phyloP scores from a whole-genome alignment of 139 green algal species.

The Micractinium sp. region DNA sequence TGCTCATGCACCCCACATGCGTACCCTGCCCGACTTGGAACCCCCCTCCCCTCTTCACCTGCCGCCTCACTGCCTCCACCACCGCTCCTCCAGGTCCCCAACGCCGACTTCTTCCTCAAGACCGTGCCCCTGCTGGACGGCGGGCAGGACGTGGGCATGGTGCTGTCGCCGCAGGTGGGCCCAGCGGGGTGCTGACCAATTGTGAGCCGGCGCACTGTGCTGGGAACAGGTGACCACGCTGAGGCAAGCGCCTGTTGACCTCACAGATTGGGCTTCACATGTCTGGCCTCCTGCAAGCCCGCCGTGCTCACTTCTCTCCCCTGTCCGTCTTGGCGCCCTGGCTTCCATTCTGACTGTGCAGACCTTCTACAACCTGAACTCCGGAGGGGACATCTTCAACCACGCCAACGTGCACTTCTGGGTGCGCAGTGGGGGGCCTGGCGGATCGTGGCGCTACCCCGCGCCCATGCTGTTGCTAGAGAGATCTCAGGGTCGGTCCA shows the following conservation, averaged over 20 bases:
- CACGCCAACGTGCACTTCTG: conserved; percentile 88
- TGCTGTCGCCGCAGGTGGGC: conserved; percentile 58
- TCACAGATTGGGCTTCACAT: not conserved
- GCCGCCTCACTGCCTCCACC: not conserved
- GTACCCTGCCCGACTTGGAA: too few species aligned
- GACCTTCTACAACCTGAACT: conserved; percentile 84
- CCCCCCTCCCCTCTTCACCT: not conserved
- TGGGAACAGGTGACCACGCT: not conserved
- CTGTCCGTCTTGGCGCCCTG: too few species aligned
- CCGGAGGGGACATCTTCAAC: conserved; percentile 85
- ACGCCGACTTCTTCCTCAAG: conserved; percentile 83
- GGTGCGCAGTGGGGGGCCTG: conserved; percentile 45
- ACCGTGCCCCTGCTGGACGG: conserved; percentile 68
- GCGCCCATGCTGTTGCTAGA: not conserved
- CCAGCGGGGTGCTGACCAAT: too few species aligned
- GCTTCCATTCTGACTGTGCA: conserved; percentile 30
- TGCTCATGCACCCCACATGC: not conserved
- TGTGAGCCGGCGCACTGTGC: too few species aligned
- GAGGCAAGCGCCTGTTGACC: not conserved
- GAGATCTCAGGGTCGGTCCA: not conserved
- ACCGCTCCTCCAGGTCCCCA: conserved; percentile 45
- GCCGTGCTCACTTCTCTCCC: not conserved
- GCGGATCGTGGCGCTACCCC: not conserved
- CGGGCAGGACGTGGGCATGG: conserved; percentile 67
- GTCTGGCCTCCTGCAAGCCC: not conserved